Percentiles rank a stretch among this genome's conserved stretches.
Conservation (phyloP, 371 early-diverging fungal species). For the Mortierella sp. region DNA sequence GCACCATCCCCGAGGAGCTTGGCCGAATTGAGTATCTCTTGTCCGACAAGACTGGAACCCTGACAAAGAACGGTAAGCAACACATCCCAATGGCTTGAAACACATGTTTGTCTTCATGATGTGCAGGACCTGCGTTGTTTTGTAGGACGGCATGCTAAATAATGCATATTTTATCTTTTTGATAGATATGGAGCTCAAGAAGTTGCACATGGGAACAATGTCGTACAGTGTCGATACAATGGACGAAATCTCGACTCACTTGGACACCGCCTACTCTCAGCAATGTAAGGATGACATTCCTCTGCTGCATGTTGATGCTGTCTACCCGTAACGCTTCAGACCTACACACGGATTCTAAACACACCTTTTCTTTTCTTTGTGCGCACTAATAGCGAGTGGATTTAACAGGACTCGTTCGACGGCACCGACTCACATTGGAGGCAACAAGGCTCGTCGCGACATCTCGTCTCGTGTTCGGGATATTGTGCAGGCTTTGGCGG, state of each 20-base stretch:
- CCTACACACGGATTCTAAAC: neutral
- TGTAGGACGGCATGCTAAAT: neutral
- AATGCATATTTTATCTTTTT: neutral
- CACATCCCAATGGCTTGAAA: too few species aligned
- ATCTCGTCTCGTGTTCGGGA: conserved; percentile 84
- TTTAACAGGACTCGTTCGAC: conserved; percentile 45
- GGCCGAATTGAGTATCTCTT: conserved; percentile 98
- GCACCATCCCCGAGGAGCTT: conserved; percentile 99
- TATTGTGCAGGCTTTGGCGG: conserved; percentile 87
- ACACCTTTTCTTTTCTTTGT: neutral
- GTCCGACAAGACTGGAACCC: conserved; percentile 99
- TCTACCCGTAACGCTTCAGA: neutral
- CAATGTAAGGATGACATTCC: conserved; percentile 32
- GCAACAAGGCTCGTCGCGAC: conserved; percentile 74
- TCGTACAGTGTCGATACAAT: conserved; percentile 92
- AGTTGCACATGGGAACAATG: conserved; percentile 97
- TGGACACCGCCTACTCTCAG: conserved; percentile 70
- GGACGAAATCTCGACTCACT: conserved; percentile 84
- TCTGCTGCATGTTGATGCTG: neutral
- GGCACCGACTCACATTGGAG: conserved; percentile 37
- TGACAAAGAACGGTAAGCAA: conserved; percentile 95
- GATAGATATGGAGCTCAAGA: conserved; percentile 97
- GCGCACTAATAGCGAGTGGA: conserved; percentile 27
- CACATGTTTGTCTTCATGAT: neutral
- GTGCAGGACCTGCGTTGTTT: neutral